Conservation (phyloP, 306 rosid genomes). For the Bauhinia variegata region DNA sequence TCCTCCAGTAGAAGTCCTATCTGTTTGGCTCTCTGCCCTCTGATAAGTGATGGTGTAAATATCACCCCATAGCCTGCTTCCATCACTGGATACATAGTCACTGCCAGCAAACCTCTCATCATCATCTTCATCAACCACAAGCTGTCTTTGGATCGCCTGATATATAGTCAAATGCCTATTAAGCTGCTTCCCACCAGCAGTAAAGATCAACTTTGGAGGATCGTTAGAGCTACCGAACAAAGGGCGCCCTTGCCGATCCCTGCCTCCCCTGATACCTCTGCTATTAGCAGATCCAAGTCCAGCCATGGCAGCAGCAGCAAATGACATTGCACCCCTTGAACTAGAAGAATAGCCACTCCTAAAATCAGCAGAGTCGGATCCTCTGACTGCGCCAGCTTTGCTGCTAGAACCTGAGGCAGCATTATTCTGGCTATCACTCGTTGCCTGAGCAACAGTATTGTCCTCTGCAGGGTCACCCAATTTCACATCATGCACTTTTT, state of each 20-base stretch:
- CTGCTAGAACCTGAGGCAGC: slow-evolving; percentile 92
- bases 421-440: slow-evolving; percentile 70
- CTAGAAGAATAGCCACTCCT: slow-evolving; percentile 73
- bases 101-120: slow-evolving; percentile 87
- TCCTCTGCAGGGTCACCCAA: slow-evolving; percentile 90
- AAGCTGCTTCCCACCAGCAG: slow-evolving; percentile 92
- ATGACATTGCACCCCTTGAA: slow-evolving; percentile 93
- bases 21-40: slow-evolving; percentile 78
- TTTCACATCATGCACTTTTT: slow-evolving; percentile 95
- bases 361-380: slow-evolving; percentile 71
- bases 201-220: slow-evolving; percentile 77
- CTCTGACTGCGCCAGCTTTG: slow-evolving; percentile 74
- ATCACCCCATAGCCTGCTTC: slow-evolving; percentile 97
- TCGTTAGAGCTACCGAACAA: slow-evolving; percentile 70
- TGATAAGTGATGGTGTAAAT: slow-evolving; percentile 86
- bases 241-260: slow-evolving; percentile 87
- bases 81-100: slow-evolving; percentile 78
- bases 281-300: slow-evolving; percentile 88
- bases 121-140: slow-evolving; percentile 92
- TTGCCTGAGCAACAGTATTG: slow-evolving; percentile 57
- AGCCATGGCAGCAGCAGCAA: slow-evolving; percentile 99
- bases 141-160: slow-evolving; percentile 96
- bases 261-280: slow-evolving; percentile 84
- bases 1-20: slow-evolving; percentile 68
- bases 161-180: slow-evolving; percentile 90